These are phyloP conservation scores for Trichoderma breve DNA, from an alignment of 2,329 filamentous ascomycete genomes.

Conservation along the genomic window DNA sequence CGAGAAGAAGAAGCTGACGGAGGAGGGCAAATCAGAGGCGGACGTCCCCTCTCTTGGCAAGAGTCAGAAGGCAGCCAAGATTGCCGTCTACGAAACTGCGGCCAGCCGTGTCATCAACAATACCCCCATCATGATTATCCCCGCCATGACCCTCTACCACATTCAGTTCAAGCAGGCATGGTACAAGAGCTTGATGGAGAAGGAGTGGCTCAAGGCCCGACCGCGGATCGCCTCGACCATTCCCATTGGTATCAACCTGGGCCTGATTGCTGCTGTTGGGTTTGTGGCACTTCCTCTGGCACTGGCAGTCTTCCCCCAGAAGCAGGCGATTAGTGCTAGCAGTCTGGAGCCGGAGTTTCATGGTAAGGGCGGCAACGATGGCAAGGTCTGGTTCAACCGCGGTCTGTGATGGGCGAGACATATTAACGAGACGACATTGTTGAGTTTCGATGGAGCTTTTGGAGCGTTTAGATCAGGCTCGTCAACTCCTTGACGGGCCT, in stretches of 20 bases:
- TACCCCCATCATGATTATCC: constrained; percentile 95
- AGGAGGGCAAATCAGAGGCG: constrained; percentile 60
- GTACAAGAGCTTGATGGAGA: constrained; percentile 49
- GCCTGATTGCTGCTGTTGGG: constrained; percentile 80
- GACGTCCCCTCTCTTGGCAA: constrained; percentile 75
- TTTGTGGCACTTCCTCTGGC: constrained; percentile 87
- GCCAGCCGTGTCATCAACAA: constrained; percentile 88
- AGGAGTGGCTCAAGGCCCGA: constrained; percentile 73
- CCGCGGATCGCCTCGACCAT: constrained; percentile 58
- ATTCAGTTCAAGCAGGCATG: constrained; percentile 59
- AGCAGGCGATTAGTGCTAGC: constrained; percentile 74
- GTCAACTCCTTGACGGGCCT: not conserved
- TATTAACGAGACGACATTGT: not conserved
- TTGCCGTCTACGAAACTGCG: constrained; percentile 92
- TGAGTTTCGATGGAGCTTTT: not conserved
- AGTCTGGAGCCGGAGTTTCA: constrained; percentile 84
- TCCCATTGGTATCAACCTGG: constrained; percentile 80
- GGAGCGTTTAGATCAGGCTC: not conserved
- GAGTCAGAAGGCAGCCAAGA: constrained; percentile 79
- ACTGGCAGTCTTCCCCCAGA: constrained; percentile 86
- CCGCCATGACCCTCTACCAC: constrained; percentile 78
- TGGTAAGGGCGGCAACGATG: constrained; percentile 72
- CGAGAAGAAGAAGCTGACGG: constrained; percentile 58
- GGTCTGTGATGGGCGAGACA: constrained; percentile 64
- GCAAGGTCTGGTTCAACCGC: constrained; percentile 93